Evolutionary conservation across 805 yeast species (phyloP).

Genomic region (Monosporozyma aerobia): DNA sequence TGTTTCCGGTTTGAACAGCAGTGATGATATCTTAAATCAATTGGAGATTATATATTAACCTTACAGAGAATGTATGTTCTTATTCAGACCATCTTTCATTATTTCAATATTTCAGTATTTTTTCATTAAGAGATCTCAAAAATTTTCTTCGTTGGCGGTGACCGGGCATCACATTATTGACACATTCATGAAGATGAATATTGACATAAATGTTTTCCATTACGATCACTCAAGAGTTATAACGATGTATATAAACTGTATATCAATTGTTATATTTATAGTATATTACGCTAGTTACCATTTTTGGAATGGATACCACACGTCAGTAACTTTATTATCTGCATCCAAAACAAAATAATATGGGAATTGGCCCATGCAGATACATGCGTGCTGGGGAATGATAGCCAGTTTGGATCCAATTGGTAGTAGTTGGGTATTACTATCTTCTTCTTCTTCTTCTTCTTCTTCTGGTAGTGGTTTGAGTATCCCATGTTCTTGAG

Average conservation of each 20-base stretch:
- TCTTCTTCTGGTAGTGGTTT: slow-evolving; percentile 34
- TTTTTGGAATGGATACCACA: slow-evolving; percentile 58
- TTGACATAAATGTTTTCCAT: background rate
- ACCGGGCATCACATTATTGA: slow-evolving; percentile 1
- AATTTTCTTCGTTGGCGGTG: slow-evolving; percentile 8
- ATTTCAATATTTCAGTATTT: background rate
- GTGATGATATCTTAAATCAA: background rate
- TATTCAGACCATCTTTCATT: background rate
- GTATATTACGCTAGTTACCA: slow-evolving; percentile 22
- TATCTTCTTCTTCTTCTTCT: slow-evolving; percentile 19
- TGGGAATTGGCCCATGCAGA: slow-evolving; percentile 53
- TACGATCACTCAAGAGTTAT: background rate
- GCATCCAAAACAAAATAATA: slow-evolving; percentile 49
- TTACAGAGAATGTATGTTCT: background rate
- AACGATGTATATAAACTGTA: background rate
- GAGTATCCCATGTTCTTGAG: slow-evolving; percentile 75
- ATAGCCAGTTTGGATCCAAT: slow-evolving; percentile 46
- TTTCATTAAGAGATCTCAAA: slow-evolving; percentile 1
- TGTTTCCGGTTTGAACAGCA: background rate
- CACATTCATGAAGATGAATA: background rate
- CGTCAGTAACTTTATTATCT: slow-evolving; percentile 41
- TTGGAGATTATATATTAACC: background rate
- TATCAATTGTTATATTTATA: background rate
- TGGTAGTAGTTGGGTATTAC: slow-evolving; percentile 10
- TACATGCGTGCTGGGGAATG: slow-evolving; percentile 66